Evolutionary conservation across 257 asterid species (phyloP).

Genomic region (Primulina tabacum): DNA sequence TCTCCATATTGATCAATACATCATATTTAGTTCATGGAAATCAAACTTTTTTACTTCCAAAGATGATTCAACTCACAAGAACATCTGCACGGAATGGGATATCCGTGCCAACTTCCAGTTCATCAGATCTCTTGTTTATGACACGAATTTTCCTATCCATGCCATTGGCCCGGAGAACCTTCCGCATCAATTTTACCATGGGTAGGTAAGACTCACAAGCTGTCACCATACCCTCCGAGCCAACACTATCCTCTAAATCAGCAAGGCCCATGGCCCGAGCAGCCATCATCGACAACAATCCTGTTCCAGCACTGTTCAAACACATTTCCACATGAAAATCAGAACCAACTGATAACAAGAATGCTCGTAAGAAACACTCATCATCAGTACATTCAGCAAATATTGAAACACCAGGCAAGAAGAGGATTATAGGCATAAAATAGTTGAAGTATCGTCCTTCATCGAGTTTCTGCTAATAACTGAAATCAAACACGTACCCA

Average conservation of each 20-base stretch:
- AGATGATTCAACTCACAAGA: constrained; percentile 54
- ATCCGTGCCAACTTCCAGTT: constrained; percentile 71
- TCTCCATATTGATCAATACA: too few species aligned
- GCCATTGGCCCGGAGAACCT: constrained; percentile 64
- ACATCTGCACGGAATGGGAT: constrained; percentile 77
- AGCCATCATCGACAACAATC: constrained; percentile 89
- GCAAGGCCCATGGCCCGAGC: constrained; percentile 68
- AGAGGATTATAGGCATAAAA: constrained; percentile 6
- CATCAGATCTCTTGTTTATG: constrained; percentile 90
- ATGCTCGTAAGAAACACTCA: background rate
- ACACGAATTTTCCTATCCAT: constrained; percentile 61
- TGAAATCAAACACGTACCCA: constrained; percentile 46
- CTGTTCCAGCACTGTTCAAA: constrained; percentile 84
- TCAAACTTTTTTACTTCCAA: background rate
- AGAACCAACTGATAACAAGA: constrained; percentile 12
- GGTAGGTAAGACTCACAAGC: constrained; percentile 98
- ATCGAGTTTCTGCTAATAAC: background rate
- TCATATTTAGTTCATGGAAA: too few species aligned
- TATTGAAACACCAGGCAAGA: background rate
- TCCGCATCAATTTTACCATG: constrained; percentile 80
- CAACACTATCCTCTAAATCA: constrained; percentile 31
- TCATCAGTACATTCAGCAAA: background rate
- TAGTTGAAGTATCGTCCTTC: constrained; percentile 3
- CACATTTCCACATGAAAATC: constrained; percentile 7
- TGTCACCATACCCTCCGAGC: constrained; percentile 61